phyloP scores from a whole-genome alignment of 345 rosid genomes.

The Hibiscus tridactylites region DNA sequence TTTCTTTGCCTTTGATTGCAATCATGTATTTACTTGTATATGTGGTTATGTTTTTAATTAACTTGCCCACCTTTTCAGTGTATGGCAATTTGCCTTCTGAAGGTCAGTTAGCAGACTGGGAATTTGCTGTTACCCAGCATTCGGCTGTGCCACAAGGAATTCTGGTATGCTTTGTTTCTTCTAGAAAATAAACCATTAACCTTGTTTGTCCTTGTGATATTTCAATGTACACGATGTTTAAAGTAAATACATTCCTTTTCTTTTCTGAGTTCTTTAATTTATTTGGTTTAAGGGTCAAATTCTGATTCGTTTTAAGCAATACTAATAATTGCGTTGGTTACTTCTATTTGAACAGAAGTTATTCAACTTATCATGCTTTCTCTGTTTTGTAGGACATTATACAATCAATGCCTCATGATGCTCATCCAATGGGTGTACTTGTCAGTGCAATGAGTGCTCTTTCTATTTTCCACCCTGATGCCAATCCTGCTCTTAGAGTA shows the following conservation, averaged over 20 bases:
- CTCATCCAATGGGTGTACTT: conserved; percentile 98
- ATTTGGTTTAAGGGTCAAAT: background rate
- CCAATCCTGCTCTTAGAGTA: conserved; percentile 96
- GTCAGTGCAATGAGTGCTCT: conserved; percentile 98
- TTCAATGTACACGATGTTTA: background rate
- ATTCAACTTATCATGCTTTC: background rate
- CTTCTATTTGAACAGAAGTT: background rate
- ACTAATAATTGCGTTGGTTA: background rate
- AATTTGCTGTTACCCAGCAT: conserved; percentile 86
- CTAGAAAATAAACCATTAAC: background rate
- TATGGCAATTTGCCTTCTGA: conserved; percentile 78
- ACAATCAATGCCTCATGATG: conserved; percentile 97
- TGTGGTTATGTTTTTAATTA: background rate
- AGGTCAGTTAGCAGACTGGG: conserved; percentile 87
- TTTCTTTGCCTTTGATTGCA: background rate
- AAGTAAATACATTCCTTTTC: background rate
- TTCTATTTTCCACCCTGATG: conserved; percentile 95
- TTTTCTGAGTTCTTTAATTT: background rate
- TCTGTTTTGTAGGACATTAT: conserved; percentile 68
- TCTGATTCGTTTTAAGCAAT: background rate
- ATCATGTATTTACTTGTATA: background rate
- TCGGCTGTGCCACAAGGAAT: conserved; percentile 95
- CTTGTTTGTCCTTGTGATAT: background rate
- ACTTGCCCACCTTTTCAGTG: conserved; percentile 37
- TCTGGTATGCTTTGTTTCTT: conserved; percentile 38